Evolutionary conservation across 352 stramenopile genomes (phyloP), one percentile per base, ranked within the genome.

Genomic region (Globisporangium splendens): DNA sequence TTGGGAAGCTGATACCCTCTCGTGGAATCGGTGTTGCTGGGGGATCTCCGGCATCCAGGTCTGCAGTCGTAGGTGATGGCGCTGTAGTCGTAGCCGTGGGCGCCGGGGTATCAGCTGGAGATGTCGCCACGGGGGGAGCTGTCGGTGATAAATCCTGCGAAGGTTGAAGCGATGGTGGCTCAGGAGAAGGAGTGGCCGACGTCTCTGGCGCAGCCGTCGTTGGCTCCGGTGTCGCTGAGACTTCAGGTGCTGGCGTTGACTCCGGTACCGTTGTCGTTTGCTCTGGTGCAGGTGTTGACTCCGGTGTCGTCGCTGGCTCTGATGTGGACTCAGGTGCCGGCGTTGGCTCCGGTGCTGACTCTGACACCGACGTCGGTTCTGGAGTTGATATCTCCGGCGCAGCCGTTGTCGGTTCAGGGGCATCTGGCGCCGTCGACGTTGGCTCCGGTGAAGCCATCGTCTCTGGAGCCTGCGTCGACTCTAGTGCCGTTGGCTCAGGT

Each of bases 21-120:
- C 3, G 28, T 35, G 28, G 28, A 8, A 35, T 8, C 7, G 28
- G 28, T 8, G 28, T 35, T 8, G 46, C 33, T 21, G n/a, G 39
- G 15, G 46, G 54, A 15, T 59, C 53, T 15, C 53, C 53, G 21
- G 53, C 53, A 33, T 59, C 53, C 1, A 42, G 42, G n/a, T 59
- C 53, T 18, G 12, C 35, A 24, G 42, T 59, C 18, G 15, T 3
- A 1, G 52, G 28, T 22, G 20, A 35, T 8, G 28, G 28, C 8
- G 28, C 28, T 3, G 7, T 35, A 11, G 5, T 35, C 28, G 28
- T 35, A 10, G 48, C 7, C 13, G 47, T 42, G 18, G 24, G 15
- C 3, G 49, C 14, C 20, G 52, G 20, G 42, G 52, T 33, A 35
- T 35, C 28, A 35, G 28, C 28, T 35, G 28, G 28, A 35, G 28